Evolutionary conservation across 345 rosid species (phyloP).

Genomic region (Triadica sebifera): DNA sequence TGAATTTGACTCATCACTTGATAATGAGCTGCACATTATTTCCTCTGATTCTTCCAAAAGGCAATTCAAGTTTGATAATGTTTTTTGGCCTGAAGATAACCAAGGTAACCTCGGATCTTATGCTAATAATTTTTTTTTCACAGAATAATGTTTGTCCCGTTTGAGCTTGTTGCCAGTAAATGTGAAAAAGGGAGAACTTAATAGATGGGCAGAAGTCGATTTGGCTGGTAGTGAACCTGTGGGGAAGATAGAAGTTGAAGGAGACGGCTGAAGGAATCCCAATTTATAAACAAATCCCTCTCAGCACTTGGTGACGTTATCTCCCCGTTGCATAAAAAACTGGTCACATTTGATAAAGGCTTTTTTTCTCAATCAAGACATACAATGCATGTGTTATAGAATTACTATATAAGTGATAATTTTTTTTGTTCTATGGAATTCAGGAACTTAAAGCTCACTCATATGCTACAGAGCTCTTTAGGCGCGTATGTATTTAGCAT

Average conservation of each 20-base stretch:
- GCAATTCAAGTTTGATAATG: conserved; percentile 82
- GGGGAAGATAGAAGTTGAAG: conserved; percentile 91
- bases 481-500: conserved; percentile 42
- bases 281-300: conserved; percentile 85
- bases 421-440: conserved; percentile 1
- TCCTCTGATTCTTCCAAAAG: conserved; percentile 77
- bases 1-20: conserved; percentile 68
- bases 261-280: conserved; percentile 94
- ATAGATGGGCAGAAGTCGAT: conserved; percentile 84
- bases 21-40: conserved; percentile 68
- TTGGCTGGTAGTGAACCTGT: conserved; percentile 99
- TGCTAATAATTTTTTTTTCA: conserved; percentile 2
- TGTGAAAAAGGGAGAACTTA: conserved; percentile 69
- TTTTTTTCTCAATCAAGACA: conserved; percentile 21
- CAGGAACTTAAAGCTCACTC: conserved; percentile 99
- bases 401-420: not conserved
- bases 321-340: conserved; percentile 84
- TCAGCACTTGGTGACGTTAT: conserved; percentile 97
- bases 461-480: conserved; percentile 91
- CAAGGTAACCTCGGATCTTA: conserved; percentile 53
- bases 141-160: not conserved
- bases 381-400: not conserved
- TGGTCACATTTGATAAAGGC: conserved; percentile 86
- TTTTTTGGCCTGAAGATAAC: conserved; percentile 74
- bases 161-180: conserved; percentile 78